phyloP scores from a whole-genome alignment of 2,329 filamentous ascomycete species.

The Gremmenia infestans region DNA sequence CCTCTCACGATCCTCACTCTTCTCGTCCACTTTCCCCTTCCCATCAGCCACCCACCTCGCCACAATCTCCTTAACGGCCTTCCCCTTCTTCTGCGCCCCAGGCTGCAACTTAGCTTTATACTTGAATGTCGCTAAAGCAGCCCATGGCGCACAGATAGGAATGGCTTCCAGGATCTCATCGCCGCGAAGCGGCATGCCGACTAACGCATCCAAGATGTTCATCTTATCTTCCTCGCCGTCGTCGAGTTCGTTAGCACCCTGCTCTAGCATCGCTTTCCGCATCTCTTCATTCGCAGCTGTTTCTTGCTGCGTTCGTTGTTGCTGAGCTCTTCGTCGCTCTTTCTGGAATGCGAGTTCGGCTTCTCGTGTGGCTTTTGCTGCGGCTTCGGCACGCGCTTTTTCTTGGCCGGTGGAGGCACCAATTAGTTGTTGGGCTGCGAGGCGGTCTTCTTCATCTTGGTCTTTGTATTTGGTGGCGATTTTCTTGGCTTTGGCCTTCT shows the following conservation, averaged over 20 bases:
- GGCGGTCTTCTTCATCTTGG: slow-evolving; percentile 91
- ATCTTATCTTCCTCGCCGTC: slow-evolving; percentile 51
- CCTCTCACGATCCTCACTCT: slow-evolving; percentile 58
- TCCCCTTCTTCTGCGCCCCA: slow-evolving; percentile 85
- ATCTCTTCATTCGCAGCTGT: slow-evolving; percentile 73
- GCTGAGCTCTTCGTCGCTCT: slow-evolving; percentile 73
- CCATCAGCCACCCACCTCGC: slow-evolving; percentile 66
- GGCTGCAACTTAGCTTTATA: slow-evolving; percentile 96
- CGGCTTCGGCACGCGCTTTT: slow-evolving; percentile 62
- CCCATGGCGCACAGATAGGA: slow-evolving; percentile 61
- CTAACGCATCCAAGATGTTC: slow-evolving; percentile 61
- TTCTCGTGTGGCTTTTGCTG: slow-evolving; percentile 63
- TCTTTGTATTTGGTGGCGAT: slow-evolving; percentile 84
- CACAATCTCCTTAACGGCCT: slow-evolving; percentile 87
- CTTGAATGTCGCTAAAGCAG: slow-evolving; percentile 65
- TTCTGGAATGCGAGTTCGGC: slow-evolving; percentile 66
- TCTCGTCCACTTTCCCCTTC: slow-evolving; percentile 57
- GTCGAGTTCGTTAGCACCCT: slow-evolving; percentile 54
- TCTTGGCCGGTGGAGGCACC: slow-evolving; percentile 66
- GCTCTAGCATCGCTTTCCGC: slow-evolving; percentile 54
- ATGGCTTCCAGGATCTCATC: slow-evolving; percentile 74
- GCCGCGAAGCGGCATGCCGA: slow-evolving; percentile 71
- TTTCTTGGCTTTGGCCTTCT: slow-evolving; percentile 80
- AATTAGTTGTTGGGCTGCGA: slow-evolving; percentile 78
- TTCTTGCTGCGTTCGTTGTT: slow-evolving; percentile 69